phyloP scores from a whole-genome alignment of 495 filamentous ascomycete genomes.

The Choiromyces venosus region DNA sequence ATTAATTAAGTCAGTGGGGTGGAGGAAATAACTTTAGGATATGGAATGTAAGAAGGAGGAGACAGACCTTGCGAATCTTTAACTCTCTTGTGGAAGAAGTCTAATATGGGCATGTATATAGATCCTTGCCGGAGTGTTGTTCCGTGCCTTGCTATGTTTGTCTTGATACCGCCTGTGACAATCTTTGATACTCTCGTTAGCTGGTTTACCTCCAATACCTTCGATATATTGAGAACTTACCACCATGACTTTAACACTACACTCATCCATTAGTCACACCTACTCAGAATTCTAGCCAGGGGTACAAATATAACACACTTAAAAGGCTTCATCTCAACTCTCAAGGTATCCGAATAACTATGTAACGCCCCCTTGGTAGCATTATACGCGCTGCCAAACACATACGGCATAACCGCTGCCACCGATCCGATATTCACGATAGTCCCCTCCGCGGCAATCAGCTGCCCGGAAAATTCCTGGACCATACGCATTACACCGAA shows the following conservation, averaged over 20 bases:
- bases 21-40: background rate
- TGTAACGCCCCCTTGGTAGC: conserved; percentile 54
- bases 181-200: conserved; percentile 20
- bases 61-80: conserved; percentile 7
- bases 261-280: conserved; percentile 1
- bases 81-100: conserved; percentile 26
- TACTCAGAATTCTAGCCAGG: background rate
- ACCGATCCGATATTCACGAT: conserved; percentile 52
- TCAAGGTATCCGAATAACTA: conserved; percentile 47
- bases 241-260: conserved; percentile 46
- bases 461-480: conserved; percentile 52
- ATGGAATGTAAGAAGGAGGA: background rate
- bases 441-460: conserved; percentile 48
- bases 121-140: conserved; percentile 19
- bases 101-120: conserved; percentile 36
- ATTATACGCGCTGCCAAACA: conserved; percentile 49
- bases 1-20: background rate
- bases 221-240: conserved; percentile 2
- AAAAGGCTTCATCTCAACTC: conserved; percentile 53
- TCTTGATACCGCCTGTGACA: conserved; percentile 43
- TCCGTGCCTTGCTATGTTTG: conserved; percentile 40
- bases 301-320: conserved; percentile 26
- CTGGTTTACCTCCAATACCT: background rate
- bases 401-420: conserved; percentile 47
- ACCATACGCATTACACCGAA: conserved; percentile 51